Evolutionary conservation across 1,284 basidiomycete species (phyloP), one percentile per base, ranked within the genome.

Genomic region (Coniophora puteana): DNA sequence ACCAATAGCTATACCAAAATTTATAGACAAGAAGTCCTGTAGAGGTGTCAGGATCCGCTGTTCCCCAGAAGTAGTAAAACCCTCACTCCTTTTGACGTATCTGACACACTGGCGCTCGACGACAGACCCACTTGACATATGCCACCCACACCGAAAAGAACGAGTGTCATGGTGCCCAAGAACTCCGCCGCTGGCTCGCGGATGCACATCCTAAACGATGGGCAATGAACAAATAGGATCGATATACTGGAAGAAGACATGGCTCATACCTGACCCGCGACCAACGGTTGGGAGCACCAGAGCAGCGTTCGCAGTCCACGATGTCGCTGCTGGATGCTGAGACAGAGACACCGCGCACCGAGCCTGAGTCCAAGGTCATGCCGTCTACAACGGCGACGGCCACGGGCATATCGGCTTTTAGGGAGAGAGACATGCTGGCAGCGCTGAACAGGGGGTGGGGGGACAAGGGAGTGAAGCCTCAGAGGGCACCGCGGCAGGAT

Each of bases 1-100:
- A 53, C 80, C 80, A 41, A 72, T 60, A 6, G 69, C 80, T 80
- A 80, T 84, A 37, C 78, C 80, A 41, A 82, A 65, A 45, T 63
- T 69, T 33, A 81, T 62, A 3, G 80, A 76, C 5, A 76, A 51
- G 49, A 73, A 81, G 43, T 68, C 62, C 80, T 83, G 44, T 37
- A 5, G 23, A 43, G 12, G 28, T 48, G 13, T 7, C 27, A 12
- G n/a, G 8, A 35, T 14, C 7, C 17, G 8, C 8, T 8, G 20
- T 7, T 10, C 7, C 33, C 16, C 18, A 38, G 28, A 10, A 27
- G 6, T 31, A n/a, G 14, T n/a, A n/a, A 16, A 8, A 31, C 29
- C n/a, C 54, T 17, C 44, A 55, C 54, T 14, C 54, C 54, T 37
- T 52, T 53, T 3, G 45, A 35, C 23, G 44, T 41, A n/a, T 49